These are phyloP conservation scores for Colletotrichum agaves DNA, from an alignment of 2,329 filamentous ascomycete species.

Conservation along the genomic window DNA sequence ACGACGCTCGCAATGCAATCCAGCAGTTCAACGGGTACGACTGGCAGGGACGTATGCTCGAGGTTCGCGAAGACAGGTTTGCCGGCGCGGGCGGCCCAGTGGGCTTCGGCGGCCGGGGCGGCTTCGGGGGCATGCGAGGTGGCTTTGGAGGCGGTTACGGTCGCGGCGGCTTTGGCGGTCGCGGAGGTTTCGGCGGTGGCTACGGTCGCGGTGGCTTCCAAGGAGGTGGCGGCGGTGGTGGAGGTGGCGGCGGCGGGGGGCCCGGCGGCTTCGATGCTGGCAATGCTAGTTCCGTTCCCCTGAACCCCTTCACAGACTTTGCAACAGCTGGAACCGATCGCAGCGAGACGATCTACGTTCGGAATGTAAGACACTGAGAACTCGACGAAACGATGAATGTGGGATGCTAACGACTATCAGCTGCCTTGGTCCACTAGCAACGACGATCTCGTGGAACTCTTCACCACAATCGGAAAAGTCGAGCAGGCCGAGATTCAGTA, in stretches of 20 bases:
- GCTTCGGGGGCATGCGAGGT: constrained; percentile 68
- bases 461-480: constrained; percentile 97
- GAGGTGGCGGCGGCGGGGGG: constrained; percentile 53
- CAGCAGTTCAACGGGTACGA: constrained; percentile 98
- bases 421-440: constrained; percentile 99
- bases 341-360: constrained; percentile 89
- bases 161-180: constrained; percentile 58
- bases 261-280: constrained; percentile 58
- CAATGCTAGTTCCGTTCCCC: constrained; percentile 62
- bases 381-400: background rate
- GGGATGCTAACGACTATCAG: constrained; percentile 57
- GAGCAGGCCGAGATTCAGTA: constrained; percentile 99
- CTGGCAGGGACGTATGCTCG: constrained; percentile 93
- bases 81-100: constrained; percentile 71
- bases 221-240: constrained; percentile 50
- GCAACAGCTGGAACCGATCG: constrained; percentile 88
- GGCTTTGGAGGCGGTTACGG: constrained; percentile 66
- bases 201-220: constrained; percentile 50
- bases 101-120: constrained; percentile 66
- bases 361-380: constrained; percentile 76
- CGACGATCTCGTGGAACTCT: constrained; percentile 94
- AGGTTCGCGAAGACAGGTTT: constrained; percentile 96
- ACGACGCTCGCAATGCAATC: constrained; percentile 95
- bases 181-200: constrained; percentile 56
- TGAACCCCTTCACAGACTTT: constrained; percentile 94